A percentile compares a stretch with the other conserved stretches of the same genome.
Conservation (phyloP, 257 asterid species). For the Plantago ovata region DNA sequence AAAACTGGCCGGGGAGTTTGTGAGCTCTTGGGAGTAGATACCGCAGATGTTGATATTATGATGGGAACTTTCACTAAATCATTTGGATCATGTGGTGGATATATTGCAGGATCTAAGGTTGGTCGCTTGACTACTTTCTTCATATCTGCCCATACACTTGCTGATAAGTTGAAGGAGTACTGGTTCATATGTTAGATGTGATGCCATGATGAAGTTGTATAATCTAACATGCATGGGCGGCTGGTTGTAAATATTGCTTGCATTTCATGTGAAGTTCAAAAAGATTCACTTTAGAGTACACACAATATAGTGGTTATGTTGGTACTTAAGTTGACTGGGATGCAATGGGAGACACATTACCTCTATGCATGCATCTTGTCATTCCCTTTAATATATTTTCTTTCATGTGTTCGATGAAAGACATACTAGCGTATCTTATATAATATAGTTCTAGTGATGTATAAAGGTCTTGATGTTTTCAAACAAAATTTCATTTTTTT, state of each 20-base stretch:
- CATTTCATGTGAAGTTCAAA: not conserved
- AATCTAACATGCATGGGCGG: not conserved
- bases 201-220: not conserved
- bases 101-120: slow-evolving; percentile 97
- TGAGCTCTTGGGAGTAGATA: slow-evolving; percentile 94
- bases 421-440: not conserved
- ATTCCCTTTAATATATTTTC: not conserved
- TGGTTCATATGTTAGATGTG: not conserved
- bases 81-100: slow-evolving; percentile 98
- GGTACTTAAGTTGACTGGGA: too few relatives aligned
- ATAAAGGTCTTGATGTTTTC: not conserved
- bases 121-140: slow-evolving; percentile 19
- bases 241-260: not conserved
- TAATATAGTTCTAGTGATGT: not conserved
- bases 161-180: not conserved
- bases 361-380: too few relatives aligned
- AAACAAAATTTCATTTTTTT: not conserved
- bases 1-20: slow-evolving; percentile 97
- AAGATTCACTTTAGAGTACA: too few relatives aligned
- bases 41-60: slow-evolving; percentile 92
- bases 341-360: too few relatives aligned
- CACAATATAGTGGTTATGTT: too few relatives aligned
- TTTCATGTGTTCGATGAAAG: not conserved
- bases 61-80: slow-evolving; percentile 99
- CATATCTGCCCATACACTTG: slow-evolving; percentile 14